Percentiles rank a stretch among this genome's conserved stretches.
Conservation (phyloP, 2,329 filamentous ascomycete genomes). For the Cercospora janseana region DNA sequence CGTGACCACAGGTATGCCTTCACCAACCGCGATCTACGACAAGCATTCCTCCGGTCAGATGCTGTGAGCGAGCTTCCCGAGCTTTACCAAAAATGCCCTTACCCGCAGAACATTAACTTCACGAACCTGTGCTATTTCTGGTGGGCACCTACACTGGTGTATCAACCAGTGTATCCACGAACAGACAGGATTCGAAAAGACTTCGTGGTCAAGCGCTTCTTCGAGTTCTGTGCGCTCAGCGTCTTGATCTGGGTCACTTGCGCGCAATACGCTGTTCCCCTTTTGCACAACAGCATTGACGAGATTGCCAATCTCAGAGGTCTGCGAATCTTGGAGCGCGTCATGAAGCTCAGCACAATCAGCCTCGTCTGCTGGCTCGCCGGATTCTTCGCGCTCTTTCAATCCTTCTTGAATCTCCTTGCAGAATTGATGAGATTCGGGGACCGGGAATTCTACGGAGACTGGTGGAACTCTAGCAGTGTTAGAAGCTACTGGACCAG, state of each 20-base stretch:
- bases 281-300: conserved; percentile 83
- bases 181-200: conserved; percentile 77
- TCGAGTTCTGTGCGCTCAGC: conserved; percentile 72
- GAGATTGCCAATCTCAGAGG: conserved; percentile 81
- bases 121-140: conserved; percentile 91
- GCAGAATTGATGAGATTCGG: conserved; percentile 88
- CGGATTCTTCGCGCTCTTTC: conserved; percentile 95
- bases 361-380: conserved; percentile 95
- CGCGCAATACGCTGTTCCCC: conserved; percentile 89
- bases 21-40: conserved; percentile 91
- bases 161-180: conserved; percentile 93
- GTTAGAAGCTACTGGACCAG: conserved; percentile 88
- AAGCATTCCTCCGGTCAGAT: conserved; percentile 71
- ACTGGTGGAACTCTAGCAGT: conserved; percentile 95
- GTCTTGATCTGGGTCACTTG: conserved; percentile 87
- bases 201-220: conserved; percentile 79
- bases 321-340: conserved; percentile 76
- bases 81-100: conserved; percentile 79
- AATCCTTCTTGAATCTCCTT: conserved; percentile 84
- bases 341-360: conserved; percentile 94
- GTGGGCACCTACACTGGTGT: conserved; percentile 95
- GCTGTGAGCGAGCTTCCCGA: conserved; percentile 73
- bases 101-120: conserved; percentile 87
- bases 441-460: conserved; percentile 90
- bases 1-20: too few relatives aligned